Evolutionary conservation across 73 alveolate species (phyloP), one percentile per base, ranked within the genome.

Genomic region (Effrenium voratum): DNA sequence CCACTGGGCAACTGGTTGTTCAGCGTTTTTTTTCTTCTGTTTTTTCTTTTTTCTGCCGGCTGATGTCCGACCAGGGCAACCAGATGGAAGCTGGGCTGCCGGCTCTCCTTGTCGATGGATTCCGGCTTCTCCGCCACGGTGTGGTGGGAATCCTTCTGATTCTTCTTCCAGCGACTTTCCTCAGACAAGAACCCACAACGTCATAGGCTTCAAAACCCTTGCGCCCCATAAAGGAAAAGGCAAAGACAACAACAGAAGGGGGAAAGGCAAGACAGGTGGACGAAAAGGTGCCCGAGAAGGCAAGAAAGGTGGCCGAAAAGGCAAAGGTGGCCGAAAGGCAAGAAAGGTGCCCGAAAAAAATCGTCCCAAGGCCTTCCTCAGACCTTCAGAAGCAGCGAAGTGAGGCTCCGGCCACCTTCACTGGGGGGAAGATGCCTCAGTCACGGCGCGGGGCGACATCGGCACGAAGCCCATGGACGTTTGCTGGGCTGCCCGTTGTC

Each of bases 351-450:
- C n/a, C n/a, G n/a, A n/a, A n/a, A n/a, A n/a, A n/a, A n/a, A n/a
- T n/a, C n/a, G n/a, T n/a, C n/a, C n/a, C n/a, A n/a, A n/a, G n/a
- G n/a, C n/a, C n/a, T n/a, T n/a, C n/a, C n/a, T n/a, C n/a, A n/a
- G n/a, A n/a, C n/a, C n/a, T n/a, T n/a, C n/a, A n/a, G 38, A 59
- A 5, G 22, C 34, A n/a, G 34, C 30, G 30, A 12, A 59, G 82
- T 41, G 82, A 86, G 94, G 66, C 28, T 34, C 44, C 75, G 22
- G 72, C 95, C 10, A 87, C 95, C 72, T 32, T 60, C 66, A 87
- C 59, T 32, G 95, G 95, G 38, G 95, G 95, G 44, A 60, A 87
- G 49, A 87, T 36, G 68, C 95, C 95, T 87, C 52, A 30, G 41
- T 22, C 34, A 5, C 28, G 72, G 12, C 22, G 28, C 1, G 3